These are phyloP conservation scores for Trichoderma koningii DNA, from an alignment of 2,329 filamentous ascomycete species.

Conservation along the genomic window DNA sequence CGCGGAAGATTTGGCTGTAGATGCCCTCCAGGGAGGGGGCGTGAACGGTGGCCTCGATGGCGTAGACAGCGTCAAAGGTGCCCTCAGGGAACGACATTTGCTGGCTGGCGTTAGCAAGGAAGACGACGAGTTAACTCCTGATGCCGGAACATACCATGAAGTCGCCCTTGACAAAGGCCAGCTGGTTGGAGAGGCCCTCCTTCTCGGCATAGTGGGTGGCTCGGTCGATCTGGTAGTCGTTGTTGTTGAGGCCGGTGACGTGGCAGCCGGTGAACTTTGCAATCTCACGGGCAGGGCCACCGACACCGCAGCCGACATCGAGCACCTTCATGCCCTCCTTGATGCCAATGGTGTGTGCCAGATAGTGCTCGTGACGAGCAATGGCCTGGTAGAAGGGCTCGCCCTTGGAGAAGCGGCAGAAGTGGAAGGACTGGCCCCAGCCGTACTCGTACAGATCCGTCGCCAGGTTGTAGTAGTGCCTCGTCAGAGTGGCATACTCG, in stretches of 20 bases:
- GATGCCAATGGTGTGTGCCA: conserved; percentile 81
- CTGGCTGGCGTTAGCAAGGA: neutral
- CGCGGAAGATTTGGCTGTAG: conserved; percentile 86
- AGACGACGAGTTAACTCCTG: neutral
- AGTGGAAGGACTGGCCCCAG: conserved; percentile 92
- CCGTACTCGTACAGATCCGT: conserved; percentile 93
- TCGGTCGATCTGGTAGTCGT: conserved; percentile 92
- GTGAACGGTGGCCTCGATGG: conserved; percentile 92
- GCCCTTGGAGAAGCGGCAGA: conserved; percentile 84
- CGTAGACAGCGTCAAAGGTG: conserved; percentile 88
- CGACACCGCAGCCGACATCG: conserved; percentile 94
- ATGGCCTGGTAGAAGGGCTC: conserved; percentile 87
- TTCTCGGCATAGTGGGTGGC: conserved; percentile 78
- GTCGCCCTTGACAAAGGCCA: conserved; percentile 85
- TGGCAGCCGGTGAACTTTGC: conserved; percentile 87
- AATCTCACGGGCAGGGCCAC: conserved; percentile 90
- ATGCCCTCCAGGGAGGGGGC: conserved; percentile 84
- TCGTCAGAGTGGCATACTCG: conserved; percentile 90
- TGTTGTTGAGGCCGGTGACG: conserved; percentile 90
- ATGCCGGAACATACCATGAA: conserved; percentile 65
- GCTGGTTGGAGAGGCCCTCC: conserved; percentile 74
- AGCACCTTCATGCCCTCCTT: conserved; percentile 80
- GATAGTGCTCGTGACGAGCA: conserved; percentile 92
- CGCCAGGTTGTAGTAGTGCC: conserved; percentile 94
- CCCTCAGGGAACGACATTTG: conserved; percentile 89